phyloP scores from a whole-genome alignment of 306 rosid genomes.

The Ormosia semicastrata region DNA sequence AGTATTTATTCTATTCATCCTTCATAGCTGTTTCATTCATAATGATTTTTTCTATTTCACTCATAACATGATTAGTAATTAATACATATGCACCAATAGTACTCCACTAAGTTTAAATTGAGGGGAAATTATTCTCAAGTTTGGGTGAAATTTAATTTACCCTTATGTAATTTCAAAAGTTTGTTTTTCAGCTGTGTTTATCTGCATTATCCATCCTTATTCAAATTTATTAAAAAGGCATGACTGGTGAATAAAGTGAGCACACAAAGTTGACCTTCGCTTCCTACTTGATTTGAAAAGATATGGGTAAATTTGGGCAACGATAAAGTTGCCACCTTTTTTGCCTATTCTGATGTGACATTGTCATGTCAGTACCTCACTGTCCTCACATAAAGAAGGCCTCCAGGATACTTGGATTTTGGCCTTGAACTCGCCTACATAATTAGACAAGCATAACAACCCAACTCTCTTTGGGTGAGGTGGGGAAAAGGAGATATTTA shows the following conservation, averaged over 20 bases:
- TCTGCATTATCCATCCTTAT: background rate
- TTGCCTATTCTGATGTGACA: background rate
- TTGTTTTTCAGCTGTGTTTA: background rate
- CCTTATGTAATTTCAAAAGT: background rate
- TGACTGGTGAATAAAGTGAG: background rate
- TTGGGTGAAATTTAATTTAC: background rate
- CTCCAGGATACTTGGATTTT: background rate
- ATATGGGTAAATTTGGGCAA: background rate
- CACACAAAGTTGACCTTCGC: background rate
- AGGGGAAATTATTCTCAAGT: background rate
- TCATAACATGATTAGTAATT: background rate
- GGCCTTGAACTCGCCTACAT: background rate
- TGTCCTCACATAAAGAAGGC: background rate
- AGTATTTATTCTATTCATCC: slow-evolving; percentile 25
- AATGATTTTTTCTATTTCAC: background rate
- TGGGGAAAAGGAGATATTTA: background rate
- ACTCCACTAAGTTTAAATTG: background rate
- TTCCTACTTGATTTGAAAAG: background rate
- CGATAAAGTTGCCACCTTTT: background rate
- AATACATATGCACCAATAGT: background rate
- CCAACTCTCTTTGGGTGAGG: background rate
- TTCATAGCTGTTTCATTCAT: background rate
- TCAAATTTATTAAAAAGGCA: background rate
- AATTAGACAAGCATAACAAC: background rate
- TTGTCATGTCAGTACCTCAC: background rate